phyloP scores from a whole-genome alignment of 1,284 basidiomycete species.

The Ceratobasidium papillatum region DNA sequence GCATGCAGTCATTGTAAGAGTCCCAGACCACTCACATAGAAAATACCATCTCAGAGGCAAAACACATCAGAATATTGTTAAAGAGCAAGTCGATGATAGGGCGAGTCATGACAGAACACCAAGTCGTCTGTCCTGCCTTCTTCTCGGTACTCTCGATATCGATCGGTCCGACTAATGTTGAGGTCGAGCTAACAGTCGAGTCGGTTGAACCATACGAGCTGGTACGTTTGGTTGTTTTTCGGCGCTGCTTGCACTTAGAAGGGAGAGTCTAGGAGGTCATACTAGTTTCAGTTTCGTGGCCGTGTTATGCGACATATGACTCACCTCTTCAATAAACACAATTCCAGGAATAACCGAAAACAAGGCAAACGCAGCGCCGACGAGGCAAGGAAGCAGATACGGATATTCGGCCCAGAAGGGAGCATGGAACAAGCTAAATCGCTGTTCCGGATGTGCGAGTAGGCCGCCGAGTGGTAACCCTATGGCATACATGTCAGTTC shows the following conservation, averaged over 20 bases:
- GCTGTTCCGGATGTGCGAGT: constrained; percentile 46
- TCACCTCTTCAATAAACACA: constrained; percentile 46
- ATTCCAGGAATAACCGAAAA: constrained; percentile 44
- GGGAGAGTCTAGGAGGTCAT: constrained; percentile 31
- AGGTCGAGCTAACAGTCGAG: constrained; percentile 12
- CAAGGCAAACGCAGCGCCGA: constrained; percentile 45
- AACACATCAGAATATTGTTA: constrained; percentile 37
- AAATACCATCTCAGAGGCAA: constrained; percentile 44
- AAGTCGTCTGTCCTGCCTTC: constrained; percentile 26
- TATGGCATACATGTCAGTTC: constrained; percentile 21
- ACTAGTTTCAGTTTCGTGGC: not conserved
- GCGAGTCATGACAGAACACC: constrained; percentile 42
- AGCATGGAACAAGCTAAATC: constrained; percentile 44
- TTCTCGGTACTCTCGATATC: constrained; percentile 18
- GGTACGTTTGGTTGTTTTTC: constrained; percentile 32
- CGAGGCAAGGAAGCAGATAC: constrained; percentile 47
- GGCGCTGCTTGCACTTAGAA: constrained; percentile 40
- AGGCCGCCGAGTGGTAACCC: constrained; percentile 47
- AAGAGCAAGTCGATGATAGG: constrained; percentile 41
- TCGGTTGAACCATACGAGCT: constrained; percentile 29
- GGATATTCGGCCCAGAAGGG: constrained; percentile 47
- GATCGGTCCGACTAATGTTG: constrained; percentile 3
- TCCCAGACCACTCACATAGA: constrained; percentile 37
- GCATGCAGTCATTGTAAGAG: not conserved
- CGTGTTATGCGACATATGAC: not conserved